Evolutionary conservation across 495 filamentous ascomycete genomes (phyloP), one percentile per base, ranked within the genome.

Genomic region (Xylaria cubensis): DNA sequence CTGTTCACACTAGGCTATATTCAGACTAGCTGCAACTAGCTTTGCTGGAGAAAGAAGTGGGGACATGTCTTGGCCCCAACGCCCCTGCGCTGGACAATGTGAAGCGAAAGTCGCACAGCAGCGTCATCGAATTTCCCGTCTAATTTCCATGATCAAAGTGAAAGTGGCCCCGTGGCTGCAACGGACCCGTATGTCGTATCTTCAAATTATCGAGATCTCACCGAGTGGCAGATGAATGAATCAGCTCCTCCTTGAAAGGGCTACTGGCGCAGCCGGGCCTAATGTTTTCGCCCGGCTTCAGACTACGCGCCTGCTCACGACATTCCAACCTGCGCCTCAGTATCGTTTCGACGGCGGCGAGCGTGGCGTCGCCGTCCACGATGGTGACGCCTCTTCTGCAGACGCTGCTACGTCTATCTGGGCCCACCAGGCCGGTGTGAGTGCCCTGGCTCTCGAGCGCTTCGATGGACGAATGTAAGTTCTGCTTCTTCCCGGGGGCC

Each of bases 391-490:
- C 13, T 67, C 75, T 26, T 63, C 70, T 4, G 34, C 80, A 0
- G 76, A 77, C 69, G 61, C 72, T 12, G 56, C 71, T 32, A 73
- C 77, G 58, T 68, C 70, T 12, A 59, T 85, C 36, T 86, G 86
- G 77, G 92, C 93, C 0, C 93, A 97, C 82, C 86, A 87, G 68
- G 85, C 92, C 8, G 93, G 94, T 2, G 92, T 93, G 41, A 94
- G 90, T 69, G 88, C 91, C 56, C 81, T 97, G 44, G 88, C 90
- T 0, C 86, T 96, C 39, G 93, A 97, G 77, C 84, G 87, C 26
- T 92, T 94, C 74, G 93, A 94, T 55, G 92, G 92, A 17, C 86
- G 90, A 81, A 90, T 93, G 91, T 93, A 81, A 75, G 91, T n/a
- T 53, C 32, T 48, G 19, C 26, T 26, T 32, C 17, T 34, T 29